Base-by-base conservation (phyloP, 495 filamentous ascomycete genomes). In the Extremus antarcticus region DNA sequence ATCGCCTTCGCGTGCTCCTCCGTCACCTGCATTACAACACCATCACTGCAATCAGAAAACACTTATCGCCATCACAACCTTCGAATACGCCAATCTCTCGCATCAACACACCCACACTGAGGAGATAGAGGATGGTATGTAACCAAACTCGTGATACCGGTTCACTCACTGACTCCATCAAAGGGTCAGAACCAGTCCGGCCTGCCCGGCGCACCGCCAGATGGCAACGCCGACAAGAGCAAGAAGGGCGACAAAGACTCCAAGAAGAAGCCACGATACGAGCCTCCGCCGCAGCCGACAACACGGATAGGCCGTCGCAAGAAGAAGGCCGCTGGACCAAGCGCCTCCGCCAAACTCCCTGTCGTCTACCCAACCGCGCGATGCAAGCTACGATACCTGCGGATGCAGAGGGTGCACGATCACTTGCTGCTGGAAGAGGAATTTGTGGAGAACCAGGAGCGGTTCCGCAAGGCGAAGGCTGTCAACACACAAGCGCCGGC, bases 191-290 rank as follows among this genome's bases (percentile, higher is more conserved):
- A 56, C 40, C 59, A 62, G 47, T 62, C 59, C 45, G 59, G 59
- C 41, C 38, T 62, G 13, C 55, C 55, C 13, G 59, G 59, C 53
- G 59, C 55, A 20, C 59, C 59, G 22, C 59, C 59, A 46, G 55
- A 41, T 13, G 54, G 54, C 7, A 51, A 61, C 50, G 57, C 54
- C 41, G 55, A 54, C 55, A 62, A 57, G 40, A 62, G 54, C 25
- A n/a, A 60, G 38, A 57, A 57, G 35, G 59, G 55, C 43, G 59
- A 58, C 21, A 62, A 97, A 90, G 29, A 35, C 29, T 35, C 29
- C 29, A 95, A 99, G 78, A 89, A 97, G 47, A 97, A 97, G 81
- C 92, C 94, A 58, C 95, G 88, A 84, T 97, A 99, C 76, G 92
- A 99, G 69, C 92, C 92, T 47, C 92, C 92, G 55, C 94, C 94